Conservation (phyloP, 805 yeast genomes). For the Starmerella sp. region DNA sequence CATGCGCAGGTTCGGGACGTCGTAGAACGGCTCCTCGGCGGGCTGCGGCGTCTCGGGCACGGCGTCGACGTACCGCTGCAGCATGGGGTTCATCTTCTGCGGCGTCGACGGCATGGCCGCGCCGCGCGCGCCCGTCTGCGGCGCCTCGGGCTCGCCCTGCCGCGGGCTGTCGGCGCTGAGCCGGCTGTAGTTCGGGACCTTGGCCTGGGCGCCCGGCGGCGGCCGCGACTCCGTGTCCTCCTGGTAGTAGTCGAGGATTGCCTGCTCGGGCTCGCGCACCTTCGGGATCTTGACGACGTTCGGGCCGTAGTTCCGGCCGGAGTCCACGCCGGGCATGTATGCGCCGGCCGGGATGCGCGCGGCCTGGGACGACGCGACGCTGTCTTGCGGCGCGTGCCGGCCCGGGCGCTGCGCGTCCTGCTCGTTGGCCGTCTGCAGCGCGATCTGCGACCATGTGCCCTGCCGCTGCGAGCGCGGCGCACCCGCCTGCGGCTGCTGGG, state of each 20-base stretch:
- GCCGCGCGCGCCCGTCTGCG: neutral
- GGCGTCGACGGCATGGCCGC: neutral
- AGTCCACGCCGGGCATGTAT: conserved; percentile 23
- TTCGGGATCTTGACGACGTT: conserved; percentile 27
- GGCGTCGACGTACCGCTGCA: conserved; percentile 7
- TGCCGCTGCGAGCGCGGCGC: conserved; percentile 4
- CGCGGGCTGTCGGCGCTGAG: conserved; percentile 4
- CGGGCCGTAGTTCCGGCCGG: conserved; percentile 22
- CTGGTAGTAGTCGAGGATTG: conserved; percentile 7
- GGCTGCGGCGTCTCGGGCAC: neutral
- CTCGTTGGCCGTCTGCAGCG: neutral
- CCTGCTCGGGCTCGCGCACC: conserved; percentile 16
- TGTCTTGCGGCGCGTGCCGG: conserved; percentile 2
- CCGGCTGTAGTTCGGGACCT: conserved; percentile 20
- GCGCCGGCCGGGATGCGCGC: conserved; percentile 26
- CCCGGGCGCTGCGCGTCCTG: neutral
- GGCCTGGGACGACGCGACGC: conserved; percentile 13
- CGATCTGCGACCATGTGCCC: conserved; percentile 12
- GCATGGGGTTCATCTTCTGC: conserved; percentile 6
- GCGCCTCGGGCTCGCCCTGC: neutral
- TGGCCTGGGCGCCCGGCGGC: neutral
- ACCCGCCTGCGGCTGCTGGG: neutral
- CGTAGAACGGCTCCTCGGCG: conserved; percentile 6
- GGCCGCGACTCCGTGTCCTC: conserved; percentile 11
- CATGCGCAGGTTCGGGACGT: conserved; percentile 4